Evolutionary conservation across 2,329 filamentous ascomycete genomes (phyloP).

Genomic region (Cadophora gregata): DNA sequence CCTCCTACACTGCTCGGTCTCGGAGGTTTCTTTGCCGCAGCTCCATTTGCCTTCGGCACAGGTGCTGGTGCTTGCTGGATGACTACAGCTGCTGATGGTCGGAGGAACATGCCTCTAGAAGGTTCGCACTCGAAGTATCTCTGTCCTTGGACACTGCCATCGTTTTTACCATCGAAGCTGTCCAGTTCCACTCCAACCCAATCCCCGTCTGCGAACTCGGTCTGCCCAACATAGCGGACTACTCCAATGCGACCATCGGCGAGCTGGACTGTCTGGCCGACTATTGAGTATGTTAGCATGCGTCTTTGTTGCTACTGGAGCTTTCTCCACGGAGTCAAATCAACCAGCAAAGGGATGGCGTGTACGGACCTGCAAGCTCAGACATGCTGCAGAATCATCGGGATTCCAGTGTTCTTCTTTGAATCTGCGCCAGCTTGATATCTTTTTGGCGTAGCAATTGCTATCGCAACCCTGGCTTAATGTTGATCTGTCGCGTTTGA

Average conservation of each 20-base stretch:
- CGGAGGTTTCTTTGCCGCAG: conserved; percentile 44
- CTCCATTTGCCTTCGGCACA: conserved; percentile 43
- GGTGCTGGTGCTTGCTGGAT: conserved; percentile 56
- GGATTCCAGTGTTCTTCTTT: not conserved
- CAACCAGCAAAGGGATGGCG: not conserved
- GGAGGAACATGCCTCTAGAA: conserved; percentile 84
- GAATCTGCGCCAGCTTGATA: not conserved
- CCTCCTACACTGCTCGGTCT: conserved; percentile 54
- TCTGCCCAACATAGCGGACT: conserved; percentile 82
- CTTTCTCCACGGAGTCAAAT: too few relatives aligned
- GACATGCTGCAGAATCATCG: conserved; percentile 19
- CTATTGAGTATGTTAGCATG: conserved; percentile 35
- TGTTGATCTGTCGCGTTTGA: conserved; percentile 15
- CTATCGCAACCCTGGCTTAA: not conserved
- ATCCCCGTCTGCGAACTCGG: conserved; percentile 79
- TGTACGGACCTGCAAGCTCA: conserved; percentile 16
- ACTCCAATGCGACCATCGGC: conserved; percentile 77
- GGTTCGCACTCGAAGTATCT: conserved; percentile 86
- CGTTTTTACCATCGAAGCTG: conserved; percentile 85
- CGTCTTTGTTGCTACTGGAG: not conserved
- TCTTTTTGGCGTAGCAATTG: not conserved
- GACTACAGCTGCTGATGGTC: conserved; percentile 70
- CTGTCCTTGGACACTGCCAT: conserved; percentile 86
- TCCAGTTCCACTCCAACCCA: conserved; percentile 93
- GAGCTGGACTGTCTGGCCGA: conserved; percentile 64